Base-by-base conservation (phyloP, 768 basidiomycete genomes). In the Mrakia gelida region DNA sequence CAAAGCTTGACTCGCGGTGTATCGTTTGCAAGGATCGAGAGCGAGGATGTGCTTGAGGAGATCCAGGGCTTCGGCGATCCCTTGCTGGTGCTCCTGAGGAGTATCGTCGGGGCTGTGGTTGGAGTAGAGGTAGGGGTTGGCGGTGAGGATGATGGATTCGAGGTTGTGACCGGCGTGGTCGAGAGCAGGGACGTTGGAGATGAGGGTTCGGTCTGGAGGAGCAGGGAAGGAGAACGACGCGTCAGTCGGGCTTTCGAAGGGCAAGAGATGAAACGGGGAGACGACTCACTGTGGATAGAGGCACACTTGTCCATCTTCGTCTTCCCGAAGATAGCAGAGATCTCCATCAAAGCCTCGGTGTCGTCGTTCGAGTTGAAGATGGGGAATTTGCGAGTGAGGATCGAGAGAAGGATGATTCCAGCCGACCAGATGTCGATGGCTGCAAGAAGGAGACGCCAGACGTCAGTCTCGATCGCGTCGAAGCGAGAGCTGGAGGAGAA, bases 341-440 rank as follows among this genome's bases (percentile, higher is more conserved):
- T 91, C 85, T 99, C 97, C 91, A 98, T 92, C 28, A 98, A 86
- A 9, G 95, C 97, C 84, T 99, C 96, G 52, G 91, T 88, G 82
- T 99, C 97, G 81, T 98, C 94, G 81, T 89, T 92, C 28, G 95
- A 94, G 81, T 94, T 92, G 85, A 98, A 95, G 41, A 98, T 85
- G 1, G 97, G 97, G 82, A 98, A 99, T 81, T 96, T 97, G 63
- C 90, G 89, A 0, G 91, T 91, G 52, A 99, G 87, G 86, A 98
- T 95, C 85, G 95, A 95, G 9, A 98, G 87, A 0, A 99, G 85
- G 74, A 98, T 97, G 82, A 91, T 90, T 0, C 97, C 97, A 10
- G 90, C 93, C 0, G 95, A 91, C 97, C 97, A 99, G 67, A 98
- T 89, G 81, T 99, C 97, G 82, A 98, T 91, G 2, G 96, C 97